phyloP scores from a whole-genome alignment of 306 rosid species.

The Hippophae tibetana region DNA sequence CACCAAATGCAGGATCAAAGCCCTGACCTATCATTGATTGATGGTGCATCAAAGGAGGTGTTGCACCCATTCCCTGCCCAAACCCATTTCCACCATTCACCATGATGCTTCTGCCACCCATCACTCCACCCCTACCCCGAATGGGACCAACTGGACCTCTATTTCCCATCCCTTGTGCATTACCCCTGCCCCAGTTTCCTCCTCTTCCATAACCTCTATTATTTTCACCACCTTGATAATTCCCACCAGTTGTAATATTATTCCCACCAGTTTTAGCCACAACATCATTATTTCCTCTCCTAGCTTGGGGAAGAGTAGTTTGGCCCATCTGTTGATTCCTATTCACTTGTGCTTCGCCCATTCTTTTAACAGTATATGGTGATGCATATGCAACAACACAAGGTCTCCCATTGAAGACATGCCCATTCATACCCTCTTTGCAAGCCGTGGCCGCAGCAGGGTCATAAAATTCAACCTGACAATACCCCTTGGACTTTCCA shows the following conservation, averaged over 20 bases:
- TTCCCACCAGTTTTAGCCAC: conserved; percentile 56
- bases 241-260: conserved; percentile 67
- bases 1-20: conserved; percentile 93
- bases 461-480: conserved; percentile 89
- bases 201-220: conserved; percentile 66
- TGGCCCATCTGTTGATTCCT: conserved; percentile 64
- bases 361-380: conserved; percentile 72
- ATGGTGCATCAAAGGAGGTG: conserved; percentile 77
- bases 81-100: conserved; percentile 87
- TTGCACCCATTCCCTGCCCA: conserved; percentile 80
- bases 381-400: conserved; percentile 81
- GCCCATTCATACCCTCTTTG: conserved; percentile 91
- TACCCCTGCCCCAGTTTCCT: conserved; percentile 73
- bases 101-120: conserved; percentile 85
- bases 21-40: conserved; percentile 92
- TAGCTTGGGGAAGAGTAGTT: conserved; percentile 33
- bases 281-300: conserved; percentile 57
- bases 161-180: conserved; percentile 41
- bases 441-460: conserved; percentile 56
- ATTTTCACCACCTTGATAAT: conserved; percentile 85
- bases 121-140: conserved; percentile 77
- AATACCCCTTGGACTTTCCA: conserved; percentile 24
- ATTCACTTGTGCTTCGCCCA: conserved; percentile 89
- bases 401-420: conserved; percentile 71
- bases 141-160: conserved; percentile 75